Evolutionary conservation across 1,284 basidiomycete genomes (phyloP).

Genomic region (Ceratobasidium sp.): DNA sequence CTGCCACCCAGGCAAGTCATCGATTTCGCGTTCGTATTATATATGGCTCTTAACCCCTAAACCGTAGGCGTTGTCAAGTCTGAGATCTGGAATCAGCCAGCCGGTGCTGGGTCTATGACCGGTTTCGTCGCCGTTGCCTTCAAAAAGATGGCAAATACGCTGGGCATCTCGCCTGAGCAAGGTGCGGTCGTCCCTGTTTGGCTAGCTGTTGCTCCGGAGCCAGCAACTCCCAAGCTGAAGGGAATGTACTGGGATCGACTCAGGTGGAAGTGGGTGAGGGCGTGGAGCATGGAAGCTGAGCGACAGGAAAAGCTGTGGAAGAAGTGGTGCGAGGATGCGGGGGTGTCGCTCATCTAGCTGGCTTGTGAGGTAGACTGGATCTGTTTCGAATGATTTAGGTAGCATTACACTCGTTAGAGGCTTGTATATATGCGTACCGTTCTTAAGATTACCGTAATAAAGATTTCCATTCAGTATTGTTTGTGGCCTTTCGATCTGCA

Average conservation of each 20-base stretch:
- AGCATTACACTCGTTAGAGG: too few relatives aligned
- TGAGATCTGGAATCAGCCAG: slow-evolving; percentile 8
- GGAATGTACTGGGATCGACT: slow-evolving; percentile 40
- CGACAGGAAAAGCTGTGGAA: slow-evolving; percentile 30
- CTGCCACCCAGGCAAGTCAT: slow-evolving; percentile 39
- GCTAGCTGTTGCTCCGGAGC: slow-evolving; percentile 28
- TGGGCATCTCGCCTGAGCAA: slow-evolving; percentile 4
- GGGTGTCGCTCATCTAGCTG: neutral
- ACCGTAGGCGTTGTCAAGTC: slow-evolving; percentile 17
- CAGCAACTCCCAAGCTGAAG: neutral
- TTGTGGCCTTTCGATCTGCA: too few relatives aligned
- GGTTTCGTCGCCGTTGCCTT: neutral
- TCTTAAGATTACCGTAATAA: too few relatives aligned
- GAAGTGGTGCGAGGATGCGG: slow-evolving; percentile 35
- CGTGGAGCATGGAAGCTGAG: slow-evolving; percentile 30
- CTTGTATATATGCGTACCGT: too few relatives aligned
- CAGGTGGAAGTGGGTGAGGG: slow-evolving; percentile 26
- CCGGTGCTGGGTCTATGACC: neutral
- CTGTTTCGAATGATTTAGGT: too few relatives aligned
- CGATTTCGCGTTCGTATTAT: neutral
- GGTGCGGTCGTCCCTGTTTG: slow-evolving; percentile 33
- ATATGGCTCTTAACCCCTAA: neutral
- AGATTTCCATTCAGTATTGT: too few relatives aligned
- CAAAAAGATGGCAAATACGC: neutral
- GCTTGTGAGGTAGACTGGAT: too few relatives aligned